These are phyloP conservation scores for Primulina huaijiensis DNA, from an alignment of 257 asterid genomes.

Conservation along the genomic window DNA sequence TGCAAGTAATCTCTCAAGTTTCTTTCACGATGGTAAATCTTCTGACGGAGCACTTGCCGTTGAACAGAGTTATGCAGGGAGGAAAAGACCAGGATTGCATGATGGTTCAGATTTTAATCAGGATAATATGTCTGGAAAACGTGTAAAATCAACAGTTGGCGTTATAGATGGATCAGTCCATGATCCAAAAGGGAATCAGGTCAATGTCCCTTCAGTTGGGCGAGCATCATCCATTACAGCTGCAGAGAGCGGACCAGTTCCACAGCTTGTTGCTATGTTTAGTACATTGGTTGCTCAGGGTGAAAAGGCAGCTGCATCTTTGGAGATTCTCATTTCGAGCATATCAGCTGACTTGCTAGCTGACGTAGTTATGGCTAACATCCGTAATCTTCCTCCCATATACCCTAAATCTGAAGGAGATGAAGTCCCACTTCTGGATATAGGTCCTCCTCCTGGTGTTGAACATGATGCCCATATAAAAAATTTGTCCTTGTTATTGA, in stretches of 20 bases:
- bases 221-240: slow-evolving; percentile 39
- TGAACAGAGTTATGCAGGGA: slow-evolving; percentile 41
- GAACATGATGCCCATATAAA: slow-evolving; percentile 56
- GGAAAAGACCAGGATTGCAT: slow-evolving; percentile 60
- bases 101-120: slow-evolving; percentile 42
- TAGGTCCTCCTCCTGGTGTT: slow-evolving; percentile 24
- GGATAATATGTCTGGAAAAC: slow-evolving; percentile 64
- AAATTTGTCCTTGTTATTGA: slow-evolving; percentile 59
- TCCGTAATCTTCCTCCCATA: slow-evolving; percentile 68
- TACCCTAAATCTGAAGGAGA: slow-evolving; percentile 51
- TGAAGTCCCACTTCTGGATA: slow-evolving; percentile 39
- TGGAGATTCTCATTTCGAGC: slow-evolving; percentile 92
- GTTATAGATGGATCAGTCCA: slow-evolving; percentile 43
- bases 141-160: slow-evolving; percentile 48
- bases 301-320: slow-evolving; percentile 70
- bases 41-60: slow-evolving; percentile 32
- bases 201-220: slow-evolving; percentile 38
- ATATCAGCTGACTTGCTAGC: slow-evolving; percentile 95
- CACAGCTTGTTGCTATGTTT: slow-evolving; percentile 97
- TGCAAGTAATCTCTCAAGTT: slow-evolving; percentile 27
- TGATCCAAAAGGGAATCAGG: slow-evolving; percentile 44
- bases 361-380: slow-evolving; percentile 87
- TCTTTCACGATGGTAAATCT: slow-evolving; percentile 65
- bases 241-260: slow-evolving; percentile 77
- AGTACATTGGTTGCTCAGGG: slow-evolving; percentile 93